Evolutionary conservation across 2,329 filamentous ascomycete genomes (phyloP), one percentile per base, ranked within the genome.

Genomic region (Pseudogymnoascus pannorum): DNA sequence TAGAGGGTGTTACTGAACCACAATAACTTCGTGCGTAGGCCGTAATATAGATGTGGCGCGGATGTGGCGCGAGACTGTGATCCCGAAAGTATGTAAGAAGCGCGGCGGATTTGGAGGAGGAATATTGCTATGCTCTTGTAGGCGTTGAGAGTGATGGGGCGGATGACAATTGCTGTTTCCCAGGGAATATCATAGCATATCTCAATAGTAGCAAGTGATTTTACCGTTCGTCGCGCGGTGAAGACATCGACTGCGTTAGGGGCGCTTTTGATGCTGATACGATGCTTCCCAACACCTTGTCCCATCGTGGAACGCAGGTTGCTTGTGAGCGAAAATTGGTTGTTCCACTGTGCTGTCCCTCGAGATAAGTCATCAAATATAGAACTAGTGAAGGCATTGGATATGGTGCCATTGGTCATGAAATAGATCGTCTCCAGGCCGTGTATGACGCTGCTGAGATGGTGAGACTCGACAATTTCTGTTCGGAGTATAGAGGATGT

Each of bases 301-400:
- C 77, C 79, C 70, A 91, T 92, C 0, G 88, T 85, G 61, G 87
- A 86, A 62, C 91, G 88, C 0, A 88, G 86, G 1, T 91, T 75
- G 66, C 92, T 90, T 0, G 89, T 94, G 26, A 97, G 77, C 0
- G 88, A 80, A 69, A 93, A 96, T 18, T 86, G 84, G 71, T 97
- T 91, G 64, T 87, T 87, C 92, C 92, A 97, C 35, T 75, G 76
- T 5, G 70, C 73, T 70, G 76, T 79, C 14, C 80, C 68, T 1
- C 75, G 78, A 66, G 94, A 89, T 48, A 97, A 81, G 57, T 88
- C 86, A 61, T 87, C 83, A 69, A 96, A 96, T 1, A 97, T 73
- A 11, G 82, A 81, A 24, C 80, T 79, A 11, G 87, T 83, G 66
- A 96, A 87, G 0, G 76, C 74, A 54, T 87, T 82, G 1, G 87